Evolutionary conservation across 306 rosid species (phyloP), one percentile per base, ranked within the genome.

Genomic region (Quercus glauca): DNA sequence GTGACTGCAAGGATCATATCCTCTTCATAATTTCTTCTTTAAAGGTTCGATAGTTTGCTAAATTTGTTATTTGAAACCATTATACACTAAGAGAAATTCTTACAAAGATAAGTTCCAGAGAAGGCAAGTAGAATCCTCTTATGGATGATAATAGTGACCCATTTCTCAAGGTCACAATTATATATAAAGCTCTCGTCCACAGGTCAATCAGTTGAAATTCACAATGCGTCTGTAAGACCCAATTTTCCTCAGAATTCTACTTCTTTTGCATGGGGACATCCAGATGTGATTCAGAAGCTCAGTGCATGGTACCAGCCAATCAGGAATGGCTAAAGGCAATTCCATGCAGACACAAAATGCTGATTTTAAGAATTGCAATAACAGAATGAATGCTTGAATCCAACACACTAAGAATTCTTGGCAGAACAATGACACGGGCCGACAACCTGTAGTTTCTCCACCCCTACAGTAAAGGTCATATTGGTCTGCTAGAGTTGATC

Each of bases 161-260:
- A 17, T 87, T 87, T 84, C 88, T 86, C 15, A 43, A 41, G 78
- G 23, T 87, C 82, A 76, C 29, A 81, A 84, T 63, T 45, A 86
- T 84, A 61, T 87, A 84, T 20, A 63, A 76, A 69, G 1, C 5
- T 53, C 78, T 15, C 80, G 76, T 81, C 69, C 78, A 61, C 69
- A 69, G 60, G 35, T 19, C 75, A 83, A 59, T 43, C 77, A 37
- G 20, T 28, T 9, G 75, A 78, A 26, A 31, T 31, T 21, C 35
- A 55, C 52, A 73, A 69, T 41, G 81, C 68, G 84, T 31, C 71
- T 84, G 41, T 77, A 64, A 65, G 57, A 13, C 77, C 81, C 43
- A 28, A 81, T 71, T n/a, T 5, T 77, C 60, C 83, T 80, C 83
- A 75, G 6, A 73, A 43, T 49, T 69, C 74, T 49, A 31, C 35